phyloP scores from a whole-genome alignment of 768 basidiomycete species.

The Lanmaoa rubissima region DNA sequence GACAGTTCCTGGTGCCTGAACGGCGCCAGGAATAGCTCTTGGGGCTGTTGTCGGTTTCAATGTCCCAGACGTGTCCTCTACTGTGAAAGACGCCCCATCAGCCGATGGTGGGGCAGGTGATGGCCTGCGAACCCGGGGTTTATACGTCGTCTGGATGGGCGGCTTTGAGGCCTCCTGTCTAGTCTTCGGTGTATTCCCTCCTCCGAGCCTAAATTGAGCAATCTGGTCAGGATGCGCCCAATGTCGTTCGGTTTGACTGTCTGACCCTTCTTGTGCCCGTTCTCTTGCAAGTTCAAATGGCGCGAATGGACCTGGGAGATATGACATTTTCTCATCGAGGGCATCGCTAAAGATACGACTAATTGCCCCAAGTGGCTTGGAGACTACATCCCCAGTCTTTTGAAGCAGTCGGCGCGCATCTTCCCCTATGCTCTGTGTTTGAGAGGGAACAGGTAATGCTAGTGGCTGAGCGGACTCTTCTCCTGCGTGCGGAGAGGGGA shows the following conservation, averaged over 20 bases:
- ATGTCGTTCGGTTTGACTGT: slow-evolving; percentile 33
- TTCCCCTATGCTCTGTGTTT: slow-evolving; percentile 39
- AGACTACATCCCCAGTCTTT: slow-evolving; percentile 87
- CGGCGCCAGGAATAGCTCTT: slow-evolving; percentile 39
- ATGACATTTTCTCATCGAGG: slow-evolving; percentile 64
- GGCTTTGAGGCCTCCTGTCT: slow-evolving; percentile 28
- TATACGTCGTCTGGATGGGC: slow-evolving; percentile 66
- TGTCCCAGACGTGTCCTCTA: slow-evolving; percentile 48
- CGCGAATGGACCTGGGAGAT: slow-evolving; percentile 67
- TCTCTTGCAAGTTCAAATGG: slow-evolving; percentile 64
- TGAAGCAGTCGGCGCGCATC: slow-evolving; percentile 84
- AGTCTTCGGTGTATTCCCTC: slow-evolving; percentile 33
- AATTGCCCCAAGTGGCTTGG: slow-evolving; percentile 87
- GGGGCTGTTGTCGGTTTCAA: neutral
- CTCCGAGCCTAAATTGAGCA: slow-evolving; percentile 24
- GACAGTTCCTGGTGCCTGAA: slow-evolving; percentile 49
- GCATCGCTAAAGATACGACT: slow-evolving; percentile 86
- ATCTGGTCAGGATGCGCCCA: slow-evolving; percentile 41
- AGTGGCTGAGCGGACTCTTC: slow-evolving; percentile 89
- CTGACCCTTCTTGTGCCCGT: slow-evolving; percentile 38
- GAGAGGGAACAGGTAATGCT: slow-evolving; percentile 51
- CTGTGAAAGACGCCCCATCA: slow-evolving; percentile 19
- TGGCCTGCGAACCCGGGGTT: slow-evolving; percentile 62
- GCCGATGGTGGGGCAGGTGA: slow-evolving; percentile 39
- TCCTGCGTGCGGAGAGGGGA: slow-evolving; percentile 58